These are phyloP conservation scores for Plectranthus barbatus DNA, from an alignment of 257 asterid species.

Conservation along the genomic window DNA sequence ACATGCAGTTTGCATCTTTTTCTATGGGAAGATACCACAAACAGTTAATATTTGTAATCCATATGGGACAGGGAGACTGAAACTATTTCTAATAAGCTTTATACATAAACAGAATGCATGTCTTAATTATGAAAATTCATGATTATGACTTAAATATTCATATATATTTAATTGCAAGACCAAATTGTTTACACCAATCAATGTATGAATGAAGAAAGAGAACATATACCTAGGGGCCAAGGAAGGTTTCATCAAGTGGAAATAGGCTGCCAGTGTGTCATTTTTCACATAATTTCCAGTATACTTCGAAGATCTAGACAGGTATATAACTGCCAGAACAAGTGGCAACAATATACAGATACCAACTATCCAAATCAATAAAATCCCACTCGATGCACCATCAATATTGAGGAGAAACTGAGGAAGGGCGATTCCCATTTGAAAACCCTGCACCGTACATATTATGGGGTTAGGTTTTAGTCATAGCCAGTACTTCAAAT, in stretches of 20 bases:
- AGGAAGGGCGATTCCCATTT: conserved; percentile 94
- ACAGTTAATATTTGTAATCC: not conserved
- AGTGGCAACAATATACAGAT: conserved; percentile 66
- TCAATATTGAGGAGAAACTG: conserved; percentile 68
- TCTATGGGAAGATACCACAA: not conserved
- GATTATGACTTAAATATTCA: not conserved
- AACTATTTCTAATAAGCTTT: not conserved
- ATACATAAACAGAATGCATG: not conserved
- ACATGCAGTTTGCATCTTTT: not conserved
- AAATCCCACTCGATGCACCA: conserved; percentile 68
- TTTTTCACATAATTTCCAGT: conserved; percentile 66
- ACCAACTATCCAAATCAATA: conserved; percentile 68
- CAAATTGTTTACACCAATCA: not conserved
- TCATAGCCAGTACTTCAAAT: not conserved
- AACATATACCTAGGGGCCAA: conserved; percentile 72
- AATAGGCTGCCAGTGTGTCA: conserved; percentile 69
- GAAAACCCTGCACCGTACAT: conserved; percentile 63
- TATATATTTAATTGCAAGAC: not conserved
- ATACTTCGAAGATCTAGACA: conserved; percentile 71
- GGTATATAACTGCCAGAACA: conserved; percentile 60
- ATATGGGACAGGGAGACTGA: not conserved
- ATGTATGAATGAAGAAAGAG: not conserved
- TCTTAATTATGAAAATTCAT: not conserved
- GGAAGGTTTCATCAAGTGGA: conserved; percentile 70
- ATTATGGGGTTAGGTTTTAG: conserved; percentile 1